Evolutionary conservation across 345 rosid species (phyloP).

Genomic region (Syzygium oleosum): DNA sequence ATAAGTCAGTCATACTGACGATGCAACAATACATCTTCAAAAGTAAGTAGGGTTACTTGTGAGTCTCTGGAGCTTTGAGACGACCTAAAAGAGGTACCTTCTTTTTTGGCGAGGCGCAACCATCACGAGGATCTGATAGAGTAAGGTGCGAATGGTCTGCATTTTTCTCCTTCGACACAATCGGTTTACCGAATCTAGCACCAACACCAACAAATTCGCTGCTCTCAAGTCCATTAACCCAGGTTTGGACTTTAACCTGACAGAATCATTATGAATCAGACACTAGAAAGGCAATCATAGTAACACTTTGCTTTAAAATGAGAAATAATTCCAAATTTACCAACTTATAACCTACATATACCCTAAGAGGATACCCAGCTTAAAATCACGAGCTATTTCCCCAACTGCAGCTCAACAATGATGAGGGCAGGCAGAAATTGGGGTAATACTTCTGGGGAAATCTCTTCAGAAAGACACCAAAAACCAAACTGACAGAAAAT

Average conservation of each 20-base stretch:
- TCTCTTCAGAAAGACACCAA: neutral
- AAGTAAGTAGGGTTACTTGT: neutral
- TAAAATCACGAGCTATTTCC: neutral
- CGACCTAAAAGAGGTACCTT: conserved; percentile 38
- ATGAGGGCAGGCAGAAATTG: neutral
- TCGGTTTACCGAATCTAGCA: conserved; percentile 80
- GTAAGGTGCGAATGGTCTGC: conserved; percentile 66
- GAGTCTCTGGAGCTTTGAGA: neutral
- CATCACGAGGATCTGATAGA: conserved; percentile 82
- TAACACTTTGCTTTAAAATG: neutral
- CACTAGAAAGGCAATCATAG: neutral
- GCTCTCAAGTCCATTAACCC: conserved; percentile 67
- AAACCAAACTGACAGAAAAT: neutral
- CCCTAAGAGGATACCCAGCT: neutral
- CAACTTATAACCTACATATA: neutral
- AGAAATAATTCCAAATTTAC: neutral
- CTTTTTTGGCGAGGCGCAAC: conserved; percentile 51
- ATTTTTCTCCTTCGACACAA: conserved; percentile 91
- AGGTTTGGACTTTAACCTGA: conserved; percentile 97
- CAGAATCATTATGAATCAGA: neutral
- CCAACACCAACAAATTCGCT: conserved; percentile 96
- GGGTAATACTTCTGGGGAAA: neutral
- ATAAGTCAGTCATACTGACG: neutral
- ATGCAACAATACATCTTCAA: neutral
- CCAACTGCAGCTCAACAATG: neutral